phyloP scores from a whole-genome alignment of 495 filamentous ascomycete species.

The Xylaria bambusicola region DNA sequence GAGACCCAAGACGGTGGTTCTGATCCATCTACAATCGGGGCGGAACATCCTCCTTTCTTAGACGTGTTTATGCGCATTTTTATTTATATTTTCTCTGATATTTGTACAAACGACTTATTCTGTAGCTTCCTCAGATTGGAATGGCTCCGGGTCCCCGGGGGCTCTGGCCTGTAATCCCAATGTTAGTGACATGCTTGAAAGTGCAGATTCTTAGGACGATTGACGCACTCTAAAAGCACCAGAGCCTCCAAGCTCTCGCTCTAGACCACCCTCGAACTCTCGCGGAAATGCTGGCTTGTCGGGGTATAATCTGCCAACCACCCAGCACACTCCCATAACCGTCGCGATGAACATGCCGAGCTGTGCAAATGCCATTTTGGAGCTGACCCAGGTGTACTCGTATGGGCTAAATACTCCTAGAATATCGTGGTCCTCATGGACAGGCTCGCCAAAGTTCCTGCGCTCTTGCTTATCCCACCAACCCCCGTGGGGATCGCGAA shows the following conservation, averaged over 20 bases:
- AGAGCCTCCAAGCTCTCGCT: conserved; percentile 80
- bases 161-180: conserved; percentile 48
- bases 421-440: conserved; percentile 97
- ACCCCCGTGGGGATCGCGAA: conserved; percentile 88
- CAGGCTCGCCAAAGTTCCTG: conserved; percentile 90
- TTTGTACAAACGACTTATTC: conserved; percentile 22
- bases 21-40: neutral
- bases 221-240: conserved; percentile 52
- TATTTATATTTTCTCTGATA: conserved; percentile 7
- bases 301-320: conserved; percentile 75
- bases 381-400: conserved; percentile 80
- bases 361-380: conserved; percentile 71
- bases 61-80: neutral
- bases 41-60: neutral
- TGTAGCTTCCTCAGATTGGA: conserved; percentile 25
- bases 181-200: no score
- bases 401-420: conserved; percentile 87
- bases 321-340: conserved; percentile 69
- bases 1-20: neutral
- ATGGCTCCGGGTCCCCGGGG: conserved; percentile 47
- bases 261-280: conserved; percentile 80
- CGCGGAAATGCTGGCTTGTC: conserved; percentile 77
- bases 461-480: conserved; percentile 99
- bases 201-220: neutral
- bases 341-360: conserved; percentile 71